Conservation (phyloP, 2,329 filamentous ascomycete species). For the Scopulariopsis brevicaulis region DNA sequence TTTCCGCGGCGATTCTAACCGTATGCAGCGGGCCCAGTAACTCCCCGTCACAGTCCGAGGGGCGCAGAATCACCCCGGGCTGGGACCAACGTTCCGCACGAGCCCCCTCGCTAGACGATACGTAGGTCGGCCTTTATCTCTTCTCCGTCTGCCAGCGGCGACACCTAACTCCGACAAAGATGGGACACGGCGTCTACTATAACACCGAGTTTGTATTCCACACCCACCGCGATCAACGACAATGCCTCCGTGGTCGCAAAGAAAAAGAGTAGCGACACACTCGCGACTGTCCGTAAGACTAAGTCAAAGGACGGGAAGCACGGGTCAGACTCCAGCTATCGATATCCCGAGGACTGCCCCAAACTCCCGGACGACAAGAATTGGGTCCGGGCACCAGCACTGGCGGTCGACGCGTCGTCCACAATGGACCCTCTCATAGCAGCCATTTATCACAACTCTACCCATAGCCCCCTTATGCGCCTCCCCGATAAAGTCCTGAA, state of each 20-base stretch:
- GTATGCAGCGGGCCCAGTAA: not conserved
- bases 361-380: not conserved
- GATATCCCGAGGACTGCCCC: not conserved
- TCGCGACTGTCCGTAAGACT: not conserved
- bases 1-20: not conserved
- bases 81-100: not conserved
- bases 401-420: not conserved
- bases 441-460: not conserved
- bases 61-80: not conserved
- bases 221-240: not conserved
- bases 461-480: not conserved
- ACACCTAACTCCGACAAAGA: not conserved
- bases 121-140: not conserved
- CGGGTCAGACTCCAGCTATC: not conserved
- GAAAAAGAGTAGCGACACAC: not conserved
- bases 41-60: not conserved
- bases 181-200: not conserved
- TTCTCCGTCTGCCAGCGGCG: too few species aligned
- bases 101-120: not conserved
- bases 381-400: not conserved
- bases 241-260: not conserved
- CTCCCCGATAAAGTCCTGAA: not conserved
- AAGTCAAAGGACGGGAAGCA: not conserved
- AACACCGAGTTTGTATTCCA: not conserved
- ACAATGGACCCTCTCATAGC: not conserved